phyloP scores from a whole-genome alignment of 2,329 filamentous ascomycete genomes.

The Fusarium sororula region DNA sequence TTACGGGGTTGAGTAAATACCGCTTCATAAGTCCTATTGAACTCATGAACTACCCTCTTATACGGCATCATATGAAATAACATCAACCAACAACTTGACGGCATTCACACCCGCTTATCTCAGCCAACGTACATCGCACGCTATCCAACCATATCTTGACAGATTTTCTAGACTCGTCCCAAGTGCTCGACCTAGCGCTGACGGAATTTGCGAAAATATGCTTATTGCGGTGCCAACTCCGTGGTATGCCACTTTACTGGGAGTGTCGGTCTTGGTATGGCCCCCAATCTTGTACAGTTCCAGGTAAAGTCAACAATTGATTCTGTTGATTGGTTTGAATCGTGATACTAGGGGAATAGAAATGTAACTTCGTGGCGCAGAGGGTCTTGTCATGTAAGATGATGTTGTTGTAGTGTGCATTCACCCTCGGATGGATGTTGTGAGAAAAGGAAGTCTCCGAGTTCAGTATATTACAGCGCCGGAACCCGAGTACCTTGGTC shows the following conservation, averaged over 20 bases:
- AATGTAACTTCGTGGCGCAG: neutral
- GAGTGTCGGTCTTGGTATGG: neutral
- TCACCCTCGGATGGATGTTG: neutral
- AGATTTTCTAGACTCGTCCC: neutral
- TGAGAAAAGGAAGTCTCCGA: neutral
- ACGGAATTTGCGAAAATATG: neutral
- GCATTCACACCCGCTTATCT: slow-evolving; percentile 4
- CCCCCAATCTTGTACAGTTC: neutral
- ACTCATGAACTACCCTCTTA: neutral
- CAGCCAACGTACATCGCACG: neutral
- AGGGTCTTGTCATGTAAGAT: neutral
- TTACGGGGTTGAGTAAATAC: neutral
- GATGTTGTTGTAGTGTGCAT: neutral
- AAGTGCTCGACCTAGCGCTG: slow-evolving; percentile 2
- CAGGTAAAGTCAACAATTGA: neutral
- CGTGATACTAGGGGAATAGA: neutral
- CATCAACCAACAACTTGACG: neutral
- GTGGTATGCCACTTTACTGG: neutral
- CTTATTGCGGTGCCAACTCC: neutral
- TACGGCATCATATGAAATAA: neutral
- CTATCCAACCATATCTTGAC: slow-evolving; percentile 13
- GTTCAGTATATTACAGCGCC: neutral
- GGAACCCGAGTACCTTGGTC: neutral
- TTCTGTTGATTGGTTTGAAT: neutral
- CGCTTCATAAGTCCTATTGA: neutral